These are phyloP conservation scores for Diaporthe sp. DNA, from an alignment of 2,329 filamentous ascomycete species.

Conservation along the genomic window DNA sequence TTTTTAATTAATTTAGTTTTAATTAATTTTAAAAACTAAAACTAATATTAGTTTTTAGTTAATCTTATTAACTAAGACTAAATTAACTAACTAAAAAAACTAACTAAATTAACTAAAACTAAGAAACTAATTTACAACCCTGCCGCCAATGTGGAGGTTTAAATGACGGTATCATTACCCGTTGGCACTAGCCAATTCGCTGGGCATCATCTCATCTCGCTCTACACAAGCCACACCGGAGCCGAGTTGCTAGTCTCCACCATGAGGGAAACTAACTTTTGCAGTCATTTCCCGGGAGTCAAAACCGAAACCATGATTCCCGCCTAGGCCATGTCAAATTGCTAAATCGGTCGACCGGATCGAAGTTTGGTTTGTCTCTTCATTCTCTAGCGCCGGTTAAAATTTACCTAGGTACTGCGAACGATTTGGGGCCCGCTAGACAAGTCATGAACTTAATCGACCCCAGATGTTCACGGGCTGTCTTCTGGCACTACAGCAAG, in stretches of 20 bases:
- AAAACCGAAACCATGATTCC: background rate
- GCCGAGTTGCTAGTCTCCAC: background rate
- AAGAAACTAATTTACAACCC: no score
- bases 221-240: background rate
- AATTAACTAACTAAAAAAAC: no score
- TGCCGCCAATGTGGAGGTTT: background rate
- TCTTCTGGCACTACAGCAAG: no score
- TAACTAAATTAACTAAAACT: no score
- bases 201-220: background rate
- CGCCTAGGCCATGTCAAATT: background rate
- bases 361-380: background rate
- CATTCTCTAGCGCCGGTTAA: background rate
- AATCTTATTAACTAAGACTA: no score
- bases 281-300: background rate
- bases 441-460: background rate
- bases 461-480: background rate
- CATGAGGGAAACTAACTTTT: background rate
- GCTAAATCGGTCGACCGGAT: background rate
- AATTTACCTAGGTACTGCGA: background rate
- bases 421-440: background rate
- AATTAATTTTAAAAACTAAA: no score
- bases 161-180: background rate
- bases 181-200: background rate
- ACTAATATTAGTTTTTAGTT: no score
- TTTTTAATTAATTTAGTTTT: no score